Evolutionary conservation across 192 early-diverging fungal genomes (phyloP).

Genomic region (Coemansia sp.): DNA sequence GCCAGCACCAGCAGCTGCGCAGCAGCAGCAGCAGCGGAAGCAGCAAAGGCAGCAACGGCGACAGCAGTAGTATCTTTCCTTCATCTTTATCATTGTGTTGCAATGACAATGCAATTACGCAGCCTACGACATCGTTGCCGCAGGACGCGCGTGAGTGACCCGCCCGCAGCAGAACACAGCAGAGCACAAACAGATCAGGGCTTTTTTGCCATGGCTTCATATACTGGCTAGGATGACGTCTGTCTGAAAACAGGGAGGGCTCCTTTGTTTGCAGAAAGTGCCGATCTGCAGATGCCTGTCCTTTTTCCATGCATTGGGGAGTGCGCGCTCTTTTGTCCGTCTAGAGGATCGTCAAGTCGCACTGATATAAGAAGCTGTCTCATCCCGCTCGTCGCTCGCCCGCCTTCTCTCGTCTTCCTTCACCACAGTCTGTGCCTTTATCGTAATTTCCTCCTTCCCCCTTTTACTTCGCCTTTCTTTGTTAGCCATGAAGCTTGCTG

Average conservation of each 20-base stretch:
- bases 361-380: background rate
- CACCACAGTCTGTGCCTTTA: constrained; percentile 13
- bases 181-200: background rate
- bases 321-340: background rate
- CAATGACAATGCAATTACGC: background rate
- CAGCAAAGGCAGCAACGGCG: constrained; percentile 3
- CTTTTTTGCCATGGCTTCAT: background rate
- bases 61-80: background rate
- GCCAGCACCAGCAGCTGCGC: background rate
- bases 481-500: constrained; percentile 46
- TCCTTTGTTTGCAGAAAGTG: constrained; percentile 1
- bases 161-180: background rate
- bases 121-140: background rate
- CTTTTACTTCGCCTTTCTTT: background rate
- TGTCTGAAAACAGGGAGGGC: background rate
- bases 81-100: background rate
- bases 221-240: background rate
- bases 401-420: background rate
- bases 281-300: constrained; percentile 2
- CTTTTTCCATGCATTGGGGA: background rate
- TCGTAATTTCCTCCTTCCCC: background rate
- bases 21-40: background rate
- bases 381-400: background rate
- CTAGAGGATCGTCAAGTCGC: background rate
- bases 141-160: constrained; percentile 1